These are phyloP conservation scores for Nepenthes alata DNA, from an alignment of 179 eudicot species.

Conservation along the genomic window DNA sequence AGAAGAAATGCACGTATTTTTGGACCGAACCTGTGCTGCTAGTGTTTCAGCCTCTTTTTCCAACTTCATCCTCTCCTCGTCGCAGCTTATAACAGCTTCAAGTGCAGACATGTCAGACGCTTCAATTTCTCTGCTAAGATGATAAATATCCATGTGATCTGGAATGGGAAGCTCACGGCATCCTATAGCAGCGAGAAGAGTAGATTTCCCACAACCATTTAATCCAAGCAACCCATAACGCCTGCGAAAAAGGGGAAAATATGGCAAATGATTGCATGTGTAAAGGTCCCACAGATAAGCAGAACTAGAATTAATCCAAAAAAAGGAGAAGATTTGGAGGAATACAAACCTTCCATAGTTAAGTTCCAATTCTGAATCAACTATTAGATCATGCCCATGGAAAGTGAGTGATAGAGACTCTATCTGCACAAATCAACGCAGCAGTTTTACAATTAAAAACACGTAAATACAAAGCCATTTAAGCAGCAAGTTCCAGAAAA, in stretches of 20 bases:
- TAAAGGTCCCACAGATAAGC: neutral
- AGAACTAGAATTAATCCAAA: neutral
- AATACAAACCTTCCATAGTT: constrained; percentile 73
- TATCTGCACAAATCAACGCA: constrained; percentile 50
- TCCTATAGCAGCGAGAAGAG: constrained; percentile 84
- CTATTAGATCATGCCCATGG: constrained; percentile 94
- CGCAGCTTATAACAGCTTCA: constrained; percentile 80
- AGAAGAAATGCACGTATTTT: neutral
- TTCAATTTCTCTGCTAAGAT: constrained; percentile 80
- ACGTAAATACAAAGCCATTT: neutral
- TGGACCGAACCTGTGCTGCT: constrained; percentile 53
- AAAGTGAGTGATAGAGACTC: constrained; percentile 92
- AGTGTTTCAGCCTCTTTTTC: constrained; percentile 79
- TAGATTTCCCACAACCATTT: constrained; percentile 96
- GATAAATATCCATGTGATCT: constrained; percentile 95
- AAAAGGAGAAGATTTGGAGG: neutral
- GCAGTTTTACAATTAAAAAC: neutral
- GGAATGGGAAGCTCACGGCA: constrained; percentile 95
- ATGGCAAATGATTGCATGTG: neutral
- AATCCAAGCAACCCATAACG: constrained; percentile 93
- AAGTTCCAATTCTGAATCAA: constrained; percentile 78
- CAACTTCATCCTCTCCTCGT: constrained; percentile 69
- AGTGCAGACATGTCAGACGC: constrained; percentile 97
- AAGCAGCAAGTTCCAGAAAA: too few species aligned
- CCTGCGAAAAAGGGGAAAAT: constrained; percentile 18